Conservation (phyloP, 352 stramenopile genomes). For the Globisporangium nagaii region DNA sequence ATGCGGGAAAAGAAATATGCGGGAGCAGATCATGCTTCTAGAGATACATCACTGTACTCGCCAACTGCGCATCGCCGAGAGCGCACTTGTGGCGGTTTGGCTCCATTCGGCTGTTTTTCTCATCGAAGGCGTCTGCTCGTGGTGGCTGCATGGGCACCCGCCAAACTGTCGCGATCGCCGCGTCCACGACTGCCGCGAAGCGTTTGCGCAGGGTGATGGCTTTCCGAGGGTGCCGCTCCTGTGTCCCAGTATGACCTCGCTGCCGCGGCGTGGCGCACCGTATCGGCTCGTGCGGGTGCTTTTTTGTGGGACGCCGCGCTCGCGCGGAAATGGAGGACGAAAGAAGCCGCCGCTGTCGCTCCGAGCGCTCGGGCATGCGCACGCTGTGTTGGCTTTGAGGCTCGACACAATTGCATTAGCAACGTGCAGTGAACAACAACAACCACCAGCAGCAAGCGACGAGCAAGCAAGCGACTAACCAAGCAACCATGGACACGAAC, state of each 20-base stretch:
- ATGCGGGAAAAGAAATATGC: no score
- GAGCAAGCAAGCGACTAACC: not conserved
- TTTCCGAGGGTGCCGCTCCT: not conserved
- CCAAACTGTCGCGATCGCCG: not conserved
- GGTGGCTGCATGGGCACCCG: no score
- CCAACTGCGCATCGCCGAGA: no score
- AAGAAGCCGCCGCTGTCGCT: no score
- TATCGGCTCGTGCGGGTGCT: not conserved
- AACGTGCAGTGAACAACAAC: not conserved
- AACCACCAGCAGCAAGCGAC: not conserved
- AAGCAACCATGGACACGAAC: conserved; percentile 18
- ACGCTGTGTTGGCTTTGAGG: not conserved
- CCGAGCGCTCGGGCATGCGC: no score
- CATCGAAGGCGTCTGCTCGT: no score
- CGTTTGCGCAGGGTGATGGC: not conserved
- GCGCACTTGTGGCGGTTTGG: no score
- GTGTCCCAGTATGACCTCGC: not conserved
- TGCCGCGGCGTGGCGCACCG: not conserved
- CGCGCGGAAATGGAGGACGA: no score
- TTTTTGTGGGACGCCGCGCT: not conserved
- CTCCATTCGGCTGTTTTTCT: no score
- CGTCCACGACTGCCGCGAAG: not conserved
- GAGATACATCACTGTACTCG: no score
- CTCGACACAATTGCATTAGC: not conserved
- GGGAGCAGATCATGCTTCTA: no score